Percentiles rank a stretch among this genome's conserved stretches.
Conservation (phyloP, 2,329 filamentous ascomycete species). For the Sphaerostilbella broomeana region DNA sequence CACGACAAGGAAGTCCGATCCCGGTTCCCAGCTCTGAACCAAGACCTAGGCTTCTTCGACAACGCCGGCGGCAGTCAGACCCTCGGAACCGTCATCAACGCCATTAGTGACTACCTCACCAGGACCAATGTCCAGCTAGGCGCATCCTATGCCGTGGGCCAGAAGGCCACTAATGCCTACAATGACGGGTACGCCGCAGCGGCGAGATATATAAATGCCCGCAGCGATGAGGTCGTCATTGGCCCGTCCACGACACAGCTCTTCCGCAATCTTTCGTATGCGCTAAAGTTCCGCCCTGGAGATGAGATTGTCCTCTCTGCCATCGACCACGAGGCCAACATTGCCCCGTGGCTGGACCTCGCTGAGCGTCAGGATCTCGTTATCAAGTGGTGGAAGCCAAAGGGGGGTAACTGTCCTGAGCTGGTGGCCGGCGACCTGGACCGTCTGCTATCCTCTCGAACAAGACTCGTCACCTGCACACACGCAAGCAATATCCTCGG, state of each 20-base stretch:
- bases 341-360: conserved; percentile 65
- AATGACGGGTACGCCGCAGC: conserved; percentile 55
- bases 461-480: conserved; percentile 65
- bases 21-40: conserved; percentile 61
- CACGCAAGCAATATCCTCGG: conserved; percentile 70
- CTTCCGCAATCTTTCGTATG: conserved; percentile 61
- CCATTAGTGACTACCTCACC: conserved; percentile 58
- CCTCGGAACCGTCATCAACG: conserved; percentile 58
- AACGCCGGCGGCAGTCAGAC: conserved; percentile 73
- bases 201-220: conserved; percentile 64
- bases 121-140: conserved; percentile 70
- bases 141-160: conserved; percentile 57
- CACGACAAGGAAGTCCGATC: conserved; percentile 28
- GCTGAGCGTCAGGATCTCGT: conserved; percentile 53
- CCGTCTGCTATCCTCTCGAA: conserved; percentile 54
- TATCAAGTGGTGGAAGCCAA: conserved; percentile 64
- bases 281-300: conserved; percentile 45
- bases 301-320: conserved; percentile 65
- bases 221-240: conserved; percentile 60
- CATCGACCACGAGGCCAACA: conserved; percentile 73
- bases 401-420: conserved; percentile 45
- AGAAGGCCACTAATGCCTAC: conserved; percentile 54
- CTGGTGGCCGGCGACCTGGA: conserved; percentile 52
- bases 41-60: conserved; percentile 66
- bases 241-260: conserved; percentile 71